Evolutionary conservation across 2,329 filamentous ascomycete species (phyloP).

Genomic region (Metarhizium anisopliae): DNA sequence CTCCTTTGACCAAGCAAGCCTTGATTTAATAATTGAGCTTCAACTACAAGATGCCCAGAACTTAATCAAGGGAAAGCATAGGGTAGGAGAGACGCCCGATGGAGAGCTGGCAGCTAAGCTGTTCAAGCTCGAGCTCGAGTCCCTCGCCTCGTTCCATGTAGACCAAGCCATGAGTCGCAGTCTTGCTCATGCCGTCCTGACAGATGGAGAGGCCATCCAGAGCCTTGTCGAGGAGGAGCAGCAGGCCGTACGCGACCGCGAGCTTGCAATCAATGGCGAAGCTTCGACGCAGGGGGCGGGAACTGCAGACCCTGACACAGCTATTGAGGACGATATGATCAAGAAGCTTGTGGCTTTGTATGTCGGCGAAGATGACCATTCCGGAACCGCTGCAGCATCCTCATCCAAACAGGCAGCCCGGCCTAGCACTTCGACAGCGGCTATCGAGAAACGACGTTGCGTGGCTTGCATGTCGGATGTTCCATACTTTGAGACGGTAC

Average conservation of each 20-base stretch:
- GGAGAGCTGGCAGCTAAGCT: slow-evolving; percentile 6
- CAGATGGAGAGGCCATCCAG: slow-evolving; percentile 8
- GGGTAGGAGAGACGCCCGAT: slow-evolving; percentile 1
- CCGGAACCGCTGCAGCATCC: neutral
- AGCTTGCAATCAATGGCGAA: too few relatives aligned
- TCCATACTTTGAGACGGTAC: neutral
- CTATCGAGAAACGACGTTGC: neutral
- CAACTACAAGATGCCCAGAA: slow-evolving; percentile 10
- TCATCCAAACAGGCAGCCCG: too few relatives aligned
- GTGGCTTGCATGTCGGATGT: neutral
- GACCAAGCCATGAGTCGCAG: slow-evolving; percentile 12
- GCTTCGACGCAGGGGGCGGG: neutral
- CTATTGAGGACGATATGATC: neutral
- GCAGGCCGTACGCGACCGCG: too few relatives aligned
- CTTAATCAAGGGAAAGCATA: slow-evolving; percentile 9
- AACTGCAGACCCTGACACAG: neutral
- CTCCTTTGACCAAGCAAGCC: slow-evolving; percentile 7
- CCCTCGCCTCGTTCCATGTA: neutral
- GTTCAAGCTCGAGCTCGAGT: slow-evolving; percentile 9
- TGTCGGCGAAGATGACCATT: neutral
- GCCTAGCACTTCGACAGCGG: neutral
- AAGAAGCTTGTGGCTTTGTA: neutral
- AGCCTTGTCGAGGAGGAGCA: too few relatives aligned
- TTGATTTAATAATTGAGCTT: slow-evolving; percentile 11
- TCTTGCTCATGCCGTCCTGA: slow-evolving; percentile 9